Evolutionary conservation across 257 asterid genomes (phyloP).

Genomic region (Nicotiana undulata): DNA sequence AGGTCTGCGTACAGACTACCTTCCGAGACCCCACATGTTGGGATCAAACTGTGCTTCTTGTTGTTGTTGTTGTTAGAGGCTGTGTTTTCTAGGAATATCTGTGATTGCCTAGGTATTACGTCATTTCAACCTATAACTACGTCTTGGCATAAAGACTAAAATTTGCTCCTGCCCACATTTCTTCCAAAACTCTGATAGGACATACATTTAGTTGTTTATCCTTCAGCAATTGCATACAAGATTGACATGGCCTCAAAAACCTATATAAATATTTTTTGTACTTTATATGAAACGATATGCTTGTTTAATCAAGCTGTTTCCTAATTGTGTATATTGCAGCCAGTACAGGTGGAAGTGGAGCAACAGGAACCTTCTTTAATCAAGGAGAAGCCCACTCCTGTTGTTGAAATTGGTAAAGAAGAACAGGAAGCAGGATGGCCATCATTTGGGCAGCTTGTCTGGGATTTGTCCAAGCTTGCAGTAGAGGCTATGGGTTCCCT

Average conservation of each 20-base stretch:
- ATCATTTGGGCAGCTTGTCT: constrained; percentile 70
- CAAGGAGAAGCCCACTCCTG: constrained; percentile 40
- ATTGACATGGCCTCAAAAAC: not conserved
- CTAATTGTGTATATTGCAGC: constrained; percentile 35
- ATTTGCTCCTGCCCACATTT: not conserved
- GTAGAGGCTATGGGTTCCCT: constrained; percentile 48
- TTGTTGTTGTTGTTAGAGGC: no score
- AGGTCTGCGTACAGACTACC: no score
- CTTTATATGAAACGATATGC: not conserved
- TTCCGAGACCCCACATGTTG: no score
- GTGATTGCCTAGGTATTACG: not conserved
- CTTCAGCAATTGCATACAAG: not conserved
- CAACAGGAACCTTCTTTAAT: constrained; percentile 29
- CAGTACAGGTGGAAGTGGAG: constrained; percentile 24
- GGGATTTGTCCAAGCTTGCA: constrained; percentile 60
- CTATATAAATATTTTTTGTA: not conserved
- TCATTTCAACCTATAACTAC: not conserved
- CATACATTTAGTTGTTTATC: not conserved
- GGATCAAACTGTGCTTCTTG: no score
- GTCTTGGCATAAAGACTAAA: not conserved
- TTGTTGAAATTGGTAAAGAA: constrained; percentile 34
- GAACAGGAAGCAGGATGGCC: constrained; percentile 86
- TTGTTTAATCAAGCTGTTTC: not conserved
- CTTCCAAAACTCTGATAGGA: not conserved
- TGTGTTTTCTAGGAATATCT: not conserved